Conservation (phyloP, 345 rosid species). For the Zanthoxylum bungeanum region DNA sequence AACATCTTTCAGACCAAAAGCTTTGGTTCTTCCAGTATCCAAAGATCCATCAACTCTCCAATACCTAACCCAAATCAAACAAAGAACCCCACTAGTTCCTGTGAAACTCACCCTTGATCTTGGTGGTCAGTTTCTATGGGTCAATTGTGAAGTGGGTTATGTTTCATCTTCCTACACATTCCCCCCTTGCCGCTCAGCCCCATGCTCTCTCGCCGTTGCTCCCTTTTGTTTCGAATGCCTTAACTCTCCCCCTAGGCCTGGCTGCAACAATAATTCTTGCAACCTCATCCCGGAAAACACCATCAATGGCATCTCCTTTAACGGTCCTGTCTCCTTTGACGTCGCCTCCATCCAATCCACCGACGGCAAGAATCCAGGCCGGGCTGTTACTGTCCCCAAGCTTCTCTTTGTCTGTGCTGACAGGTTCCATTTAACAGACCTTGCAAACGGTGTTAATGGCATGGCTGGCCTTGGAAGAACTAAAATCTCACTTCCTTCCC, state of each 20-base stretch:
- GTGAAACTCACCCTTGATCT: constrained; percentile 5
- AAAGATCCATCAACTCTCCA: constrained; percentile 21
- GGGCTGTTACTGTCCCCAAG: background rate
- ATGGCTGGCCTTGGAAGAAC: constrained; percentile 1
- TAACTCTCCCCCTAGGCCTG: background rate
- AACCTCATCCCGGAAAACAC: background rate
- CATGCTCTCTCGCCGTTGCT: background rate
- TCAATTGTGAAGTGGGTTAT: background rate
- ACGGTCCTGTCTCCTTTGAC: background rate
- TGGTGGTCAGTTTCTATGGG: background rate
- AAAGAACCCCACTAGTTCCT: constrained; percentile 19
- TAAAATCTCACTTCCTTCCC: background rate
- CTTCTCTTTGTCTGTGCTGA: background rate
- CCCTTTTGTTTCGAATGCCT: background rate
- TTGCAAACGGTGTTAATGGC: background rate
- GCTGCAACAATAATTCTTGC: background rate
- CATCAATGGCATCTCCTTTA: background rate
- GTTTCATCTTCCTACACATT: background rate
- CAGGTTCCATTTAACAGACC: background rate
- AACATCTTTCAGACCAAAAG: constrained; percentile 5
- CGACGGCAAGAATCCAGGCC: background rate
- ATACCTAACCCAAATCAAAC: constrained; percentile 20
- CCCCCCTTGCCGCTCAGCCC: background rate
- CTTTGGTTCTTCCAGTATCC: constrained; percentile 15
- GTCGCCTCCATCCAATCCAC: background rate